Evolutionary conservation across 495 filamentous ascomycete genomes (phyloP).

Genomic region (Rhizodiscina lignyota): DNA sequence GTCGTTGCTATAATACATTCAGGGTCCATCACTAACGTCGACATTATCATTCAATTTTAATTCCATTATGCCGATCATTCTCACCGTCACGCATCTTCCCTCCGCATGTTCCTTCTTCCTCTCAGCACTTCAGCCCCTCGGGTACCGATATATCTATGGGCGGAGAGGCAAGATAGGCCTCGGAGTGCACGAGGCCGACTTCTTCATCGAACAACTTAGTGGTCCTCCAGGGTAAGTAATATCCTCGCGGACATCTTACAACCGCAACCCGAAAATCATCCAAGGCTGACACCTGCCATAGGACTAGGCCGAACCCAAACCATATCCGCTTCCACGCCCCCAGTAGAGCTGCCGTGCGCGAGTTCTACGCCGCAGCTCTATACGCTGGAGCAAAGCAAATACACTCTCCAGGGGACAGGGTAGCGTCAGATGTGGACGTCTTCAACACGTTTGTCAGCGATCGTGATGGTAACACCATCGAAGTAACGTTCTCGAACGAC

Average conservation of each 20-base stretch:
- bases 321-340: constrained; percentile 44
- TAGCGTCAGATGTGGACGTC: constrained; percentile 32
- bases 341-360: constrained; percentile 32
- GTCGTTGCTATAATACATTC: too few relatives aligned
- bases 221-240: background rate
- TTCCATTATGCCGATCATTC: too few relatives aligned
- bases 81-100: too few relatives aligned
- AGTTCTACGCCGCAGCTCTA: constrained; percentile 43
- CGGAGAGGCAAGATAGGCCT: constrained; percentile 34
- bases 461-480: constrained; percentile 43
- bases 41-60: too few relatives aligned
- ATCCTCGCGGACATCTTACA: too few relatives aligned
- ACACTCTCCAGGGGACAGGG: too few relatives aligned
- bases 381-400: constrained; percentile 36
- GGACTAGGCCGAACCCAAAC: constrained; percentile 30
- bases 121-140: constrained; percentile 54
- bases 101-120: constrained; percentile 74
- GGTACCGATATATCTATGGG: constrained; percentile 46
- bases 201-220: constrained; percentile 39
- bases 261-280: constrained; percentile 1
- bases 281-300: constrained; percentile 11
- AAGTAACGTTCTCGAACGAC: constrained; percentile 35
- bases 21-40: too few relatives aligned
- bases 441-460: constrained; percentile 46
- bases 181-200: constrained; percentile 38